Evolutionary conservation across 768 basidiomycete genomes (phyloP).

Genomic region (button mushroom (Agaricus bisporus)): DNA sequence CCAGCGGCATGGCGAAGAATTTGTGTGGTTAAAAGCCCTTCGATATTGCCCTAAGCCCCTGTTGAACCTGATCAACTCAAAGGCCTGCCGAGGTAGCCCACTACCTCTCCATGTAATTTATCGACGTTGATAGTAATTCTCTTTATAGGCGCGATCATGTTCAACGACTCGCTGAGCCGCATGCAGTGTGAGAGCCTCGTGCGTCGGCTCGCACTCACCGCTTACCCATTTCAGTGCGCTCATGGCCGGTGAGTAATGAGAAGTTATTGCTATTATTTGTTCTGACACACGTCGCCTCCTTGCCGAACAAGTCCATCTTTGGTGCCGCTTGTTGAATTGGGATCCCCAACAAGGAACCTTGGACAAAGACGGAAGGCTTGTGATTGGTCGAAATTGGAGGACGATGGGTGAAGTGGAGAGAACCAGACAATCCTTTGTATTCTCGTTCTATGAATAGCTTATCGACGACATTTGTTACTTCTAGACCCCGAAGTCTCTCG

Average conservation of each 20-base stretch:
- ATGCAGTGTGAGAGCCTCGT: slow-evolving; percentile 72
- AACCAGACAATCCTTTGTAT: slow-evolving; percentile 7
- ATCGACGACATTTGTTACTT: background rate
- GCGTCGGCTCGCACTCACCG: slow-evolving; percentile 57
- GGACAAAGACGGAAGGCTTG: slow-evolving; percentile 15
- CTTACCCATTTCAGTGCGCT: slow-evolving; percentile 92
- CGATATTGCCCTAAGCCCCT: slow-evolving; percentile 81
- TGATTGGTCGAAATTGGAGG: slow-evolving; percentile 21
- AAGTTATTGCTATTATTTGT: slow-evolving; percentile 6
- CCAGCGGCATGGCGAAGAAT: slow-evolving; percentile 18
- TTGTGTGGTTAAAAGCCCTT: slow-evolving; percentile 64
- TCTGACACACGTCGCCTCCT: background rate
- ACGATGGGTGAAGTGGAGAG: background rate
- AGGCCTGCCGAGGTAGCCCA: slow-evolving; percentile 83
- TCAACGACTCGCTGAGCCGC: slow-evolving; percentile 71
- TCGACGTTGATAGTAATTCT: slow-evolving; percentile 1
- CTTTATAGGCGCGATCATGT: slow-evolving; percentile 88
- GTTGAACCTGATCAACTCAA: slow-evolving; percentile 85
- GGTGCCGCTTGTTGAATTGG: slow-evolving; percentile 29
- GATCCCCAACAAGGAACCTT: slow-evolving; percentile 11
- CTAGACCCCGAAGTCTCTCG: slow-evolving; percentile 3
- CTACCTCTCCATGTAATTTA: slow-evolving; percentile 1
- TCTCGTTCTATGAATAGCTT: slow-evolving; percentile 3
- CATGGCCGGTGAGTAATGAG: slow-evolving; percentile 67
- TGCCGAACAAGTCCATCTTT: slow-evolving; percentile 30